Percentiles rank a stretch among this genome's conserved stretches.
Conservation (phyloP, 108 stramenopile genomes). For the Fistulifera solaris region DNA sequence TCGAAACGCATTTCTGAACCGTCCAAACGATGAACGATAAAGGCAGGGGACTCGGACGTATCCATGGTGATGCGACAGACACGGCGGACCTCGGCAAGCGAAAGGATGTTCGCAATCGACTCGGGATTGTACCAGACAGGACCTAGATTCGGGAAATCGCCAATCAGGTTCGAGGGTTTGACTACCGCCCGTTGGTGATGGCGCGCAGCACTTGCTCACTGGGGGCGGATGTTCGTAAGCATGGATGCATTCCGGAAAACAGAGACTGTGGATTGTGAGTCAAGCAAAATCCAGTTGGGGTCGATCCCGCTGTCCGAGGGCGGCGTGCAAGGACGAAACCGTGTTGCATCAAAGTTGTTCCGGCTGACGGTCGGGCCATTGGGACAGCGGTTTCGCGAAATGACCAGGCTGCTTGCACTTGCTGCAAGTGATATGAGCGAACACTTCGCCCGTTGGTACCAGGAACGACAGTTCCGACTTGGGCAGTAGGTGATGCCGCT, state of each 20-base stretch:
- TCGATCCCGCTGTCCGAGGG: background rate
- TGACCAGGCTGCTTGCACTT: background rate
- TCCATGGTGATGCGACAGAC: slow-evolving; percentile 11
- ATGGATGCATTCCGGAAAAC: slow-evolving; percentile 18
- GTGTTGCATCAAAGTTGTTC: background rate
- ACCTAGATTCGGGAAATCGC: slow-evolving; percentile 7
- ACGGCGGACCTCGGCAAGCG: slow-evolving; percentile 8
- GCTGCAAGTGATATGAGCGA: background rate
- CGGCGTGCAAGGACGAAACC: background rate
- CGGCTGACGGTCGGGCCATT: background rate
- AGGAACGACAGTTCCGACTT: no score
- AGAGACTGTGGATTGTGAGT: slow-evolving; percentile 23
- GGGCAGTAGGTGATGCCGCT: no score
- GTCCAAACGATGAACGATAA: slow-evolving; percentile 7
- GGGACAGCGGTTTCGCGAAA: background rate
- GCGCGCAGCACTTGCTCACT: background rate
- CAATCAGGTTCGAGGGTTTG: slow-evolving; percentile 1
- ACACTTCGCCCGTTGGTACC: background rate
- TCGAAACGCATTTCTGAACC: slow-evolving; percentile 11
- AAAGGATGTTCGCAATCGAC: slow-evolving; percentile 25
- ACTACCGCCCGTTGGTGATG: slow-evolving; percentile 12
- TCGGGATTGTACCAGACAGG: slow-evolving; percentile 24
- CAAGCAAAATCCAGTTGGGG: slow-evolving; percentile 18
- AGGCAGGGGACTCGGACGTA: slow-evolving; percentile 1
- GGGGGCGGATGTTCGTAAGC: slow-evolving; percentile 6